phyloP scores from a whole-genome alignment of 768 basidiomycete genomes.

The Galerina sulciceps region DNA sequence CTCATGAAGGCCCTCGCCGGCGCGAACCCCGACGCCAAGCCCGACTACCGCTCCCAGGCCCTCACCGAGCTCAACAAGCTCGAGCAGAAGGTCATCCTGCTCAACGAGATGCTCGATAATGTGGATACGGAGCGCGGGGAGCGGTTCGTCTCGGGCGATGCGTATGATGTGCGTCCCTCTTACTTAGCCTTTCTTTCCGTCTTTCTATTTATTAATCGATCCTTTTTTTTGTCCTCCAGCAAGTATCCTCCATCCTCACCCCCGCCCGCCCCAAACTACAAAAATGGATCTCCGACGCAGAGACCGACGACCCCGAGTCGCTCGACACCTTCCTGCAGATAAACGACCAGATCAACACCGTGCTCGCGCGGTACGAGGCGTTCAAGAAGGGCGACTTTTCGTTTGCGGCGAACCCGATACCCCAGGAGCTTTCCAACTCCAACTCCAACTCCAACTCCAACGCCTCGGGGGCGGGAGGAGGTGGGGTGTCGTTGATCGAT shows the following conservation, averaged over 20 bases:
- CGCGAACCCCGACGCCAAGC: conserved; percentile 92
- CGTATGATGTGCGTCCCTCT: conserved; percentile 74
- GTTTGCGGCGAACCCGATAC: conserved; percentile 69
- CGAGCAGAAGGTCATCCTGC: conserved; percentile 92
- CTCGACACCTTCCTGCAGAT: conserved; percentile 93
- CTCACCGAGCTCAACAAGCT: conserved; percentile 91
- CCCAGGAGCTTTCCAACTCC: conserved; percentile 52
- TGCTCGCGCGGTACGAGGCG: conserved; percentile 87
- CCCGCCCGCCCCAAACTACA: conserved; percentile 93
- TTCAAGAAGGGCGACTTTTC: conserved; percentile 91
- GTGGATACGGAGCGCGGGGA: conserved; percentile 75
- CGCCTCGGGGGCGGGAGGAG: no score
- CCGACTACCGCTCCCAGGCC: conserved; percentile 91
- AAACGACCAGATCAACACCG: conserved; percentile 97
- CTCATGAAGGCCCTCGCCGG: conserved; percentile 96
- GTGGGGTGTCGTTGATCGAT: conserved; percentile 68
- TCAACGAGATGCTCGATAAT: conserved; percentile 98
- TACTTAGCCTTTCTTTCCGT: not conserved
- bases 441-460: conserved; percentile 25
- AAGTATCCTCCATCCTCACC: conserved; percentile 84
- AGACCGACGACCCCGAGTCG: conserved; percentile 86
- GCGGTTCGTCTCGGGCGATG: conserved; percentile 85
- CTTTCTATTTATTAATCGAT: not conserved
- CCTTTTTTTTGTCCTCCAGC: conserved; percentile 46
- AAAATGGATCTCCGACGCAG: conserved; percentile 96